A percentile compares a stretch with the other conserved stretches of the same genome.
Conservation (phyloP, 2,329 filamentous ascomycete species). For the Colletotrichum orbiculare region DNA sequence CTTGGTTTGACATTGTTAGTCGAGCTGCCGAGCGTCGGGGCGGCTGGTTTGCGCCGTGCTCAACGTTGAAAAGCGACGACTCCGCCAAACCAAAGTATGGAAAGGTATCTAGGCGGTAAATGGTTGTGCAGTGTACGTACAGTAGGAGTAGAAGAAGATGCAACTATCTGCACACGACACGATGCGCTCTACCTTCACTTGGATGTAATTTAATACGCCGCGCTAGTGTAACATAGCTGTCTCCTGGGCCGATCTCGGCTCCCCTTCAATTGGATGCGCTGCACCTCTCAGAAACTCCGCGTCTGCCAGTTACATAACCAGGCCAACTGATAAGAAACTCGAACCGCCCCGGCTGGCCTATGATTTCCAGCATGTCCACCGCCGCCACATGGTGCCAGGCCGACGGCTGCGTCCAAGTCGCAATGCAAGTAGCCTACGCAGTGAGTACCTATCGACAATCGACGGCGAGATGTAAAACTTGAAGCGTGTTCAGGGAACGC, state of each 20-base stretch:
- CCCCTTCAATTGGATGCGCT: conserved; percentile 18
- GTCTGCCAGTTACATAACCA: conserved; percentile 37
- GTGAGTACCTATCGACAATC: conserved; percentile 11
- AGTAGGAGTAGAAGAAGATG: too few species aligned
- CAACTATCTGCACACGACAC: too few species aligned
- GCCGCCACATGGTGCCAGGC: conserved; percentile 20
- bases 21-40: too few species aligned
- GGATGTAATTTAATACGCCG: conserved; percentile 17
- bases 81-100: too few species aligned
- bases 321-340: conserved; percentile 35
- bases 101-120: too few species aligned
- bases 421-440: neutral
- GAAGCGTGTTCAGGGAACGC: neutral
- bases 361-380: conserved; percentile 1
- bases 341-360: conserved; percentile 18
- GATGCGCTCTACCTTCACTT: too few species aligned
- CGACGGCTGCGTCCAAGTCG: conserved; percentile 1
- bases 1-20: neutral
- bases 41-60: too few species aligned
- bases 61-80: too few species aligned
- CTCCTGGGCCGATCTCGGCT: conserved; percentile 38
- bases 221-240: conserved; percentile 30
- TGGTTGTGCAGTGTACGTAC: too few species aligned
- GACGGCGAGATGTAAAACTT: neutral
- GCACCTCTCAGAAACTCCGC: conserved; percentile 17